phyloP scores from a whole-genome alignment of 331 rosid species.

The Cydonia oblonga region DNA sequence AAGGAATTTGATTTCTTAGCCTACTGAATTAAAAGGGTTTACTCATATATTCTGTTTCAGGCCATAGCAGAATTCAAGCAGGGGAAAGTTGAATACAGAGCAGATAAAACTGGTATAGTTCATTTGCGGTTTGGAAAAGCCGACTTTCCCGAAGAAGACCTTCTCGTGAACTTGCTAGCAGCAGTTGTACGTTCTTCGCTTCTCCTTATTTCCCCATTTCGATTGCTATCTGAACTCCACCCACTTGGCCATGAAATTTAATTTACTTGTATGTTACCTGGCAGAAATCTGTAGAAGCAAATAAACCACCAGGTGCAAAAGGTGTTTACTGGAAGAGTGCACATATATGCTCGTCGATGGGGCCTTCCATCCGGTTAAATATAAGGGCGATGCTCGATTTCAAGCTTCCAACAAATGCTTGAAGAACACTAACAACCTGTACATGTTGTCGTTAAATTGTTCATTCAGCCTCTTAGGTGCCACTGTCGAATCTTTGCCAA shows the following conservation, averaged over 20 bases:
- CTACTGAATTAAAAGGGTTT: not conserved
- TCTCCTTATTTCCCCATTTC: not conserved
- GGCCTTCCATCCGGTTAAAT: constrained; percentile 80
- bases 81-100: constrained; percentile 83
- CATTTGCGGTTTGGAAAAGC: constrained; percentile 81
- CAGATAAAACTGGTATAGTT: constrained; percentile 94
- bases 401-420: constrained; percentile 44
- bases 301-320: constrained; percentile 88
- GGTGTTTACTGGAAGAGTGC: constrained; percentile 99
- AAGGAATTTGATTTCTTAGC: not conserved
- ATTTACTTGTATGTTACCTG: not conserved
- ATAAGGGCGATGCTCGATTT: constrained; percentile 80
- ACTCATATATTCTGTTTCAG: constrained; percentile 23
- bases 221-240: not conserved
- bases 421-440: constrained; percentile 20
- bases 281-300: constrained; percentile 85
- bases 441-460: constrained; percentile 21
- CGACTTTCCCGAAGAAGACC: constrained; percentile 80
- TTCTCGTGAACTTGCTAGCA: constrained; percentile 60
- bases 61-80: constrained; percentile 95
- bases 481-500: constrained; percentile 7
- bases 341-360: constrained; percentile 90
- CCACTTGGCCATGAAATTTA: not conserved
- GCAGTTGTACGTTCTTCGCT: constrained; percentile 55
- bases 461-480: constrained; percentile 8